Evolutionary conservation across 768 basidiomycete species (phyloP).

Genomic region (Lepiota venenata): DNA sequence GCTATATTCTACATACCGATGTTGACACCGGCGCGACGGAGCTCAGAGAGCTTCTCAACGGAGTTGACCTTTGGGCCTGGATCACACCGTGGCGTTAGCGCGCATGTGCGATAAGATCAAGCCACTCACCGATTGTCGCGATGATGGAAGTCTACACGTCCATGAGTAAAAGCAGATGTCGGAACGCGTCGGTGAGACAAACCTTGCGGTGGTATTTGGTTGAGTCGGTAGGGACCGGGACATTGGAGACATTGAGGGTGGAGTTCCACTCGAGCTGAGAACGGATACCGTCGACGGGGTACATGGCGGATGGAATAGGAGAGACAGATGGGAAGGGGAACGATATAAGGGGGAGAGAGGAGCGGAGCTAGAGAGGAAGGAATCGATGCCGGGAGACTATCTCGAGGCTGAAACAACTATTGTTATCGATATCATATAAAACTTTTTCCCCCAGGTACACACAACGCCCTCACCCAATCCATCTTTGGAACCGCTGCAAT

Average conservation of each 20-base stretch:
- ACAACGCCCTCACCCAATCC: too few relatives aligned
- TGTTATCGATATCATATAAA: slow-evolving; percentile 24
- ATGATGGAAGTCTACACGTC: slow-evolving; percentile 88
- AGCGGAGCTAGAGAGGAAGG: slow-evolving; percentile 20
- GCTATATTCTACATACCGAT: slow-evolving; percentile 63
- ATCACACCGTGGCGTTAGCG: slow-evolving; percentile 9
- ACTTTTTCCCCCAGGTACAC: neutral
- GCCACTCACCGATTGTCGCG: slow-evolving; percentile 85
- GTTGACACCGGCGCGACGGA: slow-evolving; percentile 93
- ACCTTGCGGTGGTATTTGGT: slow-evolving; percentile 94
- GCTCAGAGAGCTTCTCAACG: slow-evolving; percentile 80
- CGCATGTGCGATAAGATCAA: slow-evolving; percentile 9
- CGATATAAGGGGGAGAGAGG: slow-evolving; percentile 12
- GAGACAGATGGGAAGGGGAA: slow-evolving; percentile 16
- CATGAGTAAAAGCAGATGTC: slow-evolving; percentile 11
- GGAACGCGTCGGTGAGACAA: slow-evolving; percentile 17
- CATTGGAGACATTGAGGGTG: slow-evolving; percentile 68
- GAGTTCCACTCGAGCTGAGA: slow-evolving; percentile 95
- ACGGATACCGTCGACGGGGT: slow-evolving; percentile 54
- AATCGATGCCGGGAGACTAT: slow-evolving; percentile 17
- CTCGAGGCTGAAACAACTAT: neutral
- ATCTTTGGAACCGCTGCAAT: too few relatives aligned
- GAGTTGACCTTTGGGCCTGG: slow-evolving; percentile 94
- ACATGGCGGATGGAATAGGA: slow-evolving; percentile 39
- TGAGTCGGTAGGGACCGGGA: slow-evolving; percentile 66